Evolutionary conservation across 202 grass and related monocot genomes (phyloP).

Genomic region (Elaeis oleifera): DNA sequence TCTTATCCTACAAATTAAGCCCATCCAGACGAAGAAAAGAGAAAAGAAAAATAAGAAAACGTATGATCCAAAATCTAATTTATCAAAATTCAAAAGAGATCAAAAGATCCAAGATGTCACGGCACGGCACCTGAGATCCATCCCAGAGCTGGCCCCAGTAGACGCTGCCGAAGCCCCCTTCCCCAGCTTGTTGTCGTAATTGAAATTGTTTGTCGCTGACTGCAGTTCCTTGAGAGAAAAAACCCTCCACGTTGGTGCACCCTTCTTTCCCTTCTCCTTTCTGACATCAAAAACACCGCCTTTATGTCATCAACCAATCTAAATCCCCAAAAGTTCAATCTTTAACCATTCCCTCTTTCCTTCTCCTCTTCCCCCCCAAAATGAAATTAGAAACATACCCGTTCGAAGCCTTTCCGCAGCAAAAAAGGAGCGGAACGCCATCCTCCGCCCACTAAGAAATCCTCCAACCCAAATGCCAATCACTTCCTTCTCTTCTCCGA

Average conservation of each 20-base stretch:
- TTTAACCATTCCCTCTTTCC: no score
- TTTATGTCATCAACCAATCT: no score
- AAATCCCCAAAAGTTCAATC: no score
- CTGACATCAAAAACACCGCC: not conserved
- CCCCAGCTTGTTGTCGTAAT: constrained; percentile 21
- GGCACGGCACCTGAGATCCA: constrained; percentile 9
- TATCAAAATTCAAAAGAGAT: no score
- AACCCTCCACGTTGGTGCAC: constrained; percentile 1
- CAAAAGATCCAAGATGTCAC: no score
- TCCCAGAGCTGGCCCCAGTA: constrained; percentile 11
- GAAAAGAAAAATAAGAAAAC: no score
- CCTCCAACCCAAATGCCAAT: not conserved
- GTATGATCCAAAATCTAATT: no score
- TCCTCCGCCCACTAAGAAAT: not conserved
- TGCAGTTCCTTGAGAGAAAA: constrained; percentile 17
- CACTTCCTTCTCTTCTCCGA: no score
- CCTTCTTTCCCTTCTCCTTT: constrained; percentile 2
- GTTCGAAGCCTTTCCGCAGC: constrained; percentile 4
- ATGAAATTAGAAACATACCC: not conserved
- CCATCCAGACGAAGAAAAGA: no score
- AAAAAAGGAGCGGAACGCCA: constrained; percentile 11
- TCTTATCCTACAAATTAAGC: no score
- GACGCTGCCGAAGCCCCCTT: constrained; percentile 16
- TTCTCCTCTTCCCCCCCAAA: not conserved
- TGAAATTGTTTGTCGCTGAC: constrained; percentile 13